These are phyloP conservation scores for Microbotryum silenes-acaulis DNA, from an alignment of 1,284 basidiomycete species.

Conservation along the genomic window DNA sequence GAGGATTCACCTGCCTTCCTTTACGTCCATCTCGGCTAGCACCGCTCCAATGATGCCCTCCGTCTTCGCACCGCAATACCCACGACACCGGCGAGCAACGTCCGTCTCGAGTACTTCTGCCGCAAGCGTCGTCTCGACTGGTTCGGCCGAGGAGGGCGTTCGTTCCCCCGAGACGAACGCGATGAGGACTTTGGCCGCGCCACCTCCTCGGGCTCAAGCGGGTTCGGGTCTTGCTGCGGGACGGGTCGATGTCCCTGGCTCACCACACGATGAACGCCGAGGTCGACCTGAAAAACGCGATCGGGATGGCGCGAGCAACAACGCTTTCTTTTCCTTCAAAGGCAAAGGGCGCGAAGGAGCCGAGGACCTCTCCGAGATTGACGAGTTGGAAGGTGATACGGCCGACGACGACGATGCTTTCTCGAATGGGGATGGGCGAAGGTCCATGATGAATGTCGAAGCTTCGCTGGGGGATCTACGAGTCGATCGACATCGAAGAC, in stretches of 20 bases:
- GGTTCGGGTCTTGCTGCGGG: slow-evolving; percentile 4
- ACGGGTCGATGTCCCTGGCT: neutral
- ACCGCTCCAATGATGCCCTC: neutral
- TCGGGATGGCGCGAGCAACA: slow-evolving; percentile 16
- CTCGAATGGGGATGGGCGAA: neutral
- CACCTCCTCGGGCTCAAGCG: slow-evolving; percentile 1
- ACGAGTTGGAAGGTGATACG: slow-evolving; percentile 15
- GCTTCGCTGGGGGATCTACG: slow-evolving; percentile 21
- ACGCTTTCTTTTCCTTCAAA: neutral
- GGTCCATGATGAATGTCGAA: slow-evolving; percentile 27
- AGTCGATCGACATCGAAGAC: neutral
- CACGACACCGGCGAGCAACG: slow-evolving; percentile 2
- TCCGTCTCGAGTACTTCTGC: slow-evolving; percentile 26
- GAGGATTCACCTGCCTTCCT: neutral
- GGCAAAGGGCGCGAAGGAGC: slow-evolving; percentile 20
- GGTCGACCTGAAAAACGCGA: slow-evolving; percentile 19
- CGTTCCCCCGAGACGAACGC: slow-evolving; percentile 13
- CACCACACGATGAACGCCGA: slow-evolving; percentile 20
- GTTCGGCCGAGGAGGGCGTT: slow-evolving; percentile 20
- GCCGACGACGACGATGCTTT: slow-evolving; percentile 9
- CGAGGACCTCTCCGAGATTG: slow-evolving; percentile 23
- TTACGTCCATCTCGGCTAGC: neutral
- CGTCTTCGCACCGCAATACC: neutral
- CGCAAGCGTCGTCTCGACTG: slow-evolving; percentile 3
- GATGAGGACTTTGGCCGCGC: neutral